Conservation (phyloP, 805 yeast species). For the Schizosaccharomyces osmophilus region DNA sequence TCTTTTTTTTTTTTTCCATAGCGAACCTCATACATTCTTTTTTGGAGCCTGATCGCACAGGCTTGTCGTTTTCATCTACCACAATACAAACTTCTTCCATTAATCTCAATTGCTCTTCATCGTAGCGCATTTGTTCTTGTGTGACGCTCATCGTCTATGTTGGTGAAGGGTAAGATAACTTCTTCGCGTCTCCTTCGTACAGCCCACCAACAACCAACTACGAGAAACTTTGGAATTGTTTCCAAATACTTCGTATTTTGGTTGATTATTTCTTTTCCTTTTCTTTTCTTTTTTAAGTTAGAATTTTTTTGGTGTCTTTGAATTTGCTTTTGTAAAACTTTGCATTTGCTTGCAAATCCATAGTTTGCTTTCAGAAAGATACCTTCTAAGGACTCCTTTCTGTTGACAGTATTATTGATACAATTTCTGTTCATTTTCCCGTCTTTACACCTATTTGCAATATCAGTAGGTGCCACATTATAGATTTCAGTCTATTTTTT, state of each 20-base stretch:
- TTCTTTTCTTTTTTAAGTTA: not conserved
- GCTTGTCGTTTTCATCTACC: conserved; percentile 61
- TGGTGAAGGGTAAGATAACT: not conserved
- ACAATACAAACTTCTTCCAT: conserved; percentile 96
- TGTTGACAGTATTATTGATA: not conserved
- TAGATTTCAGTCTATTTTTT: not conserved
- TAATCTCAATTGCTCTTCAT: conserved; percentile 74
- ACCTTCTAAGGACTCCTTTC: not conserved
- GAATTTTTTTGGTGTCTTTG: not conserved
- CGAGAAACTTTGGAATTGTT: not conserved
- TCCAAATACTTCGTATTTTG: too few relatives aligned
- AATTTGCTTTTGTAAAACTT: not conserved
- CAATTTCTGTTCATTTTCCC: not conserved
- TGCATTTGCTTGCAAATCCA: not conserved
- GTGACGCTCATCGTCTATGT: not conserved
- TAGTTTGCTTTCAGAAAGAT: not conserved
- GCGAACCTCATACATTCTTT: conserved; percentile 30
- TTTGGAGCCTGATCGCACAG: conserved; percentile 84
- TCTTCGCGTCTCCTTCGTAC: not conserved
- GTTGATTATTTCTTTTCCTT: not conserved
- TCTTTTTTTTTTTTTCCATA: not conserved
- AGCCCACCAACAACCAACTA: not conserved
- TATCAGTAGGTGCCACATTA: not conserved
- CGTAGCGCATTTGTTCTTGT: conserved; percentile 36
- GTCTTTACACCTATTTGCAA: too few relatives aligned